Base-by-base conservation (phyloP, 2,329 filamentous ascomycete genomes). In the Hyphodiscus sp. region DNA sequence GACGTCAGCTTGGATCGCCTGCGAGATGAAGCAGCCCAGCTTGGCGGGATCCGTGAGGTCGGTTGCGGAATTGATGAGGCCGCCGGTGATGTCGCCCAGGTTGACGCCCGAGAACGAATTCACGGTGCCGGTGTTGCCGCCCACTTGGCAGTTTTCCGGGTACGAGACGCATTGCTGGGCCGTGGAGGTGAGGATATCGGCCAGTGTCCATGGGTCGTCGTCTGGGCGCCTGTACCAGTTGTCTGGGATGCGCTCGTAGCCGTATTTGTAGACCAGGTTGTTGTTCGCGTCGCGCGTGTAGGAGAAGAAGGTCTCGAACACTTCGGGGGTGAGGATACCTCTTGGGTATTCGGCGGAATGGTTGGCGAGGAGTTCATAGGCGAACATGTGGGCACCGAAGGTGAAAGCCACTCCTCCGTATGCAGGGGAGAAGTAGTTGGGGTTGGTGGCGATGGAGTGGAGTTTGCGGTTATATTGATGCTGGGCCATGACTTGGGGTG, bases 71-170 rank as follows among this genome's bases (percentile, higher is more conserved):
- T 76, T 78, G 56, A 74, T 69, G 1, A 78, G 59, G 43, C 50
- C 56, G 10, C 53, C 50, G 15, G 74, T 73, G 18, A 77, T 44
- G 49, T 77, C 65, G 2, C 59, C 57, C 1, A 76, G 47, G 26
- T 75, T 65, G 49, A 81, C 62, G 7, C 76, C 76, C 5, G 72
- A 67, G 59, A 80, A 81, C 23, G 70, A 75, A 65, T 81, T 75
- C 19, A 77, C 71, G 6, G 68, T 69, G 19, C 77, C 76, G 3
- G 72, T 71, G 60, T 81, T 81, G 10, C 78, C 78, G 5, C 79
- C 79, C 19, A 81, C 48, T 15, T 50, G 41, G 26, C 53, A 55
- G 43, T 53, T 53, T 42, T 47, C 46, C 2, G 56, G 56, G 51
- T 77, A 70, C 57, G 73, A 69, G 18, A 65, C 6, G 38, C 55